A percentile compares a stretch with the other conserved stretches of the same genome.
These are phyloP conservation scores for Monosporascus sp. DNA, from an alignment of 2,329 filamentous ascomycete species.

Conservation along the genomic window DNA sequence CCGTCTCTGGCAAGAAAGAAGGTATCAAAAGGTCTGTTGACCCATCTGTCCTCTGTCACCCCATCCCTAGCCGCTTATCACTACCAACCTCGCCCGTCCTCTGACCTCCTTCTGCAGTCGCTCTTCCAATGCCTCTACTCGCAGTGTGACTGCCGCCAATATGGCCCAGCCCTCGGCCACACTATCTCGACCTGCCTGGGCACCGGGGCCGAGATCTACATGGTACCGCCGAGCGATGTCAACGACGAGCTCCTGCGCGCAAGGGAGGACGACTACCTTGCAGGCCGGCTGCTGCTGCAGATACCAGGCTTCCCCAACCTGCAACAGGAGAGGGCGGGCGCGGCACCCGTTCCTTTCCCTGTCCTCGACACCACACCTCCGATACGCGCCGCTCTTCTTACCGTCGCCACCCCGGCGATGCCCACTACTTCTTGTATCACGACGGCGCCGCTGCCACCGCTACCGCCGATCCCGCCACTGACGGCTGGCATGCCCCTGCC, in stretches of 20 bases:
- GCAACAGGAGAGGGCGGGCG: constrained; percentile 20
- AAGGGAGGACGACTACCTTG: constrained; percentile 25
- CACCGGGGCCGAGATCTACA: constrained; percentile 25
- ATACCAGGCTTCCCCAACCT: constrained; percentile 21
- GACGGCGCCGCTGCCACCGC: background rate
- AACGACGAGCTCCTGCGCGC: constrained; percentile 19
- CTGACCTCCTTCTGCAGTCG: constrained; percentile 11
- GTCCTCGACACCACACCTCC: no score
- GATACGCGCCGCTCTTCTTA: no score
- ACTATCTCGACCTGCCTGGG: constrained; percentile 24
- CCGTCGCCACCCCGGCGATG: no score
- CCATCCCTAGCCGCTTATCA: background rate
- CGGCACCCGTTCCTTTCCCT: no score
- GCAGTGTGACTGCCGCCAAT: constrained; percentile 24
- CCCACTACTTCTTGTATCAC: no score
- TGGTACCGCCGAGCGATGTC: constrained; percentile 18
- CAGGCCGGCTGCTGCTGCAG: constrained; percentile 20
- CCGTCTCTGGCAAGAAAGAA: constrained; percentile 24
- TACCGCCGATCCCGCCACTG: background rate
- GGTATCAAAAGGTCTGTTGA: constrained; percentile 22
- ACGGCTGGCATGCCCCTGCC: background rate
- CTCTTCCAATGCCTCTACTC: constrained; percentile 28
- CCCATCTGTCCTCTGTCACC: background rate
- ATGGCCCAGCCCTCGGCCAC: constrained; percentile 23
- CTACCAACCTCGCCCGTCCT: background rate